Evolutionary conservation across 2,329 filamentous ascomycete species (phyloP).

Genomic region (Herpotrichia juniperi): DNA sequence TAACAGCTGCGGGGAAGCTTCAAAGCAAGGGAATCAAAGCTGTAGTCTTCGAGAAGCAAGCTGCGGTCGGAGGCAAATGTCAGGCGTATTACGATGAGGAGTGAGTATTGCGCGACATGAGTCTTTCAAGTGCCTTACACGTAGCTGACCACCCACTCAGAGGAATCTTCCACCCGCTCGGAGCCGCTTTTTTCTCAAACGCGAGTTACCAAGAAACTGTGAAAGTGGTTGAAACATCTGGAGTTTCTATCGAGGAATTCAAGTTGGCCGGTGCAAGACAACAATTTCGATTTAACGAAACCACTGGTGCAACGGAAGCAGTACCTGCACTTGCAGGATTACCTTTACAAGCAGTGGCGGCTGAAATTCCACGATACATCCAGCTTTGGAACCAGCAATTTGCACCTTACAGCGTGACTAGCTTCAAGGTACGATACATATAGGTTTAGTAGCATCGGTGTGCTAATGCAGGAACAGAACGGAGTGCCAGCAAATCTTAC

Average conservation of each 20-base stretch:
- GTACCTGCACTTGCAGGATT: conserved; percentile 27
- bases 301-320: conserved; percentile 30
- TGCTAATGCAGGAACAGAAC: conserved; percentile 35
- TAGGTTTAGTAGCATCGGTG: conserved; percentile 10
- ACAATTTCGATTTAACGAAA: conserved; percentile 42
- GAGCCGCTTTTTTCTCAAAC: conserved; percentile 48
- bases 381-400: conserved; percentile 40
- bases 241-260: conserved; percentile 39
- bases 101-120: conserved; percentile 36
- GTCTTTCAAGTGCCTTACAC: conserved; percentile 21
- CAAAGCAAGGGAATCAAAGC: conserved; percentile 43
- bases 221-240: conserved; percentile 40
- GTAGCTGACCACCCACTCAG: conserved; percentile 43
- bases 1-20: conserved; percentile 40
- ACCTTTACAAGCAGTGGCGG: conserved; percentile 29
- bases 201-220: conserved; percentile 42
- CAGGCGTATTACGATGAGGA: conserved; percentile 45
- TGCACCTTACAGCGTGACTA: conserved; percentile 36
- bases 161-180: conserved; percentile 46
- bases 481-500: conserved; percentile 43
- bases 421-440: conserved; percentile 39
- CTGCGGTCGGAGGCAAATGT: conserved; percentile 44
- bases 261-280: conserved; percentile 38
- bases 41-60: conserved; percentile 44
- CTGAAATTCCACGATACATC: conserved; percentile 43